Base-by-base conservation (phyloP, 179 eudicot species). In the Amaranthus tricolor region DNA sequence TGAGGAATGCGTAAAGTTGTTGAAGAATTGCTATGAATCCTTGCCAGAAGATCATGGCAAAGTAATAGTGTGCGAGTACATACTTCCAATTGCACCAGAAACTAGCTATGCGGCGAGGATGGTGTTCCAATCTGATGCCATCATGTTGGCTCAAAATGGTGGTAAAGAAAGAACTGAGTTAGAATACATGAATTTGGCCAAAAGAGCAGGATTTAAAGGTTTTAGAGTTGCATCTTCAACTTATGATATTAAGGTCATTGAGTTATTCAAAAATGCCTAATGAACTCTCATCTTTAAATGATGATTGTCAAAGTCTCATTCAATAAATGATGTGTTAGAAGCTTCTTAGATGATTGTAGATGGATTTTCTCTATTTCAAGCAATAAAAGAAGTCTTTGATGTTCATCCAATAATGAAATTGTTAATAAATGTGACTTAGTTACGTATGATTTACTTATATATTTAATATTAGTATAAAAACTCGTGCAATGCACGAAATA, bases 121-220 rank as follows among this genome's bases (percentile, higher is more conserved):
- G 3, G 60, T 61, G 1, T 71, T 75, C 43, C 56, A 64, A 2
- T 16, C 10, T 9, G 85, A 88, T 71, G 24, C 84, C 0, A 6
- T 43, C 1, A 84, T 84, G 85, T 43, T 84, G 75, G 50, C 76
- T 0, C 14, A 24, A 11, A 75, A 74, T 20, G 45, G 74, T 0
- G 88, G 85, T 13, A 86, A 87, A 2, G 86, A 74, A 77, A 82
- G 88, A 79, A 79, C 87, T 0, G 44, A 44, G 10, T 70, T 77
- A 54, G 88, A 88, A 49, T 82, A 67, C 49, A 62, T 77, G 47
- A 60, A 6, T 5, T 66, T 88, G 48, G 89, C 86, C 17, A 77
- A 40, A 56, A 64, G n/a, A 68, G 80, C 86, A 31, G 91, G 89
- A 7, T 86, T 88, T 20, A 47, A 68, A 7, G 55, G 55, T 2